These are phyloP conservation scores for Triticum dicoccoides DNA, from an alignment of 176 grass and related monocot species.

Conservation along the genomic window DNA sequence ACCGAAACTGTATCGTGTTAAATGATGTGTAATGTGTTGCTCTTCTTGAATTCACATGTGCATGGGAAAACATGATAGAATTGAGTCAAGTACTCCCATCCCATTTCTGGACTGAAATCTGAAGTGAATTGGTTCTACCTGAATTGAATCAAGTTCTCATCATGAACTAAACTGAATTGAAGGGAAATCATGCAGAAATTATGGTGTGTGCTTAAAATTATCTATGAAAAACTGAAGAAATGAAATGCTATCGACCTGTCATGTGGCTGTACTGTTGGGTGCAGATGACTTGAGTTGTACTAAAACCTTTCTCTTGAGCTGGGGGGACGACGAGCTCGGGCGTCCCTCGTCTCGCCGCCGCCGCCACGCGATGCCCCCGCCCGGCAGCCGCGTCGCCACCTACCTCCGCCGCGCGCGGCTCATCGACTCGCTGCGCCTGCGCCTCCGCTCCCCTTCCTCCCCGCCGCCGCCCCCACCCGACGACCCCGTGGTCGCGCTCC, in stretches of 20 bases:
- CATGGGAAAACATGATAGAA: no score
- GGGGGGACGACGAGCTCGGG: background rate
- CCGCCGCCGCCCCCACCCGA: background rate
- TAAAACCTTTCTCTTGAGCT: background rate
- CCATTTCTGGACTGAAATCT: no score
- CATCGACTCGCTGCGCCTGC: slow-evolving; percentile 52
- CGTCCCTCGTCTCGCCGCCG: background rate
- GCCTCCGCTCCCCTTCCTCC: slow-evolving; percentile 17
- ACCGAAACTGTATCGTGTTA: background rate
- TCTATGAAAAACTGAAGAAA: background rate
- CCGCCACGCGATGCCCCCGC: slow-evolving; percentile 21
- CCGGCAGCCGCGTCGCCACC: slow-evolving; percentile 31
- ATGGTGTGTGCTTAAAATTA: background rate
- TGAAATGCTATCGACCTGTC: background rate
- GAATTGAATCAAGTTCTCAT: background rate
- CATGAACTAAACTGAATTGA: background rate
- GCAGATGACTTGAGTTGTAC: background rate
- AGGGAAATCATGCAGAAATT: background rate
- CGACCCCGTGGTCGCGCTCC: slow-evolving; percentile 44
- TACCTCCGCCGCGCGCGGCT: slow-evolving; percentile 65
- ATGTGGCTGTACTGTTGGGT: background rate
- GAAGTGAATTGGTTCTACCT: no score
- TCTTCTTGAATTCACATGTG: background rate
- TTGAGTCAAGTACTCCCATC: no score
- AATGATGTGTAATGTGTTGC: background rate